Conservation (phyloP, 2,329 filamentous ascomycete genomes). For the Colletotrichum somersetense region DNA sequence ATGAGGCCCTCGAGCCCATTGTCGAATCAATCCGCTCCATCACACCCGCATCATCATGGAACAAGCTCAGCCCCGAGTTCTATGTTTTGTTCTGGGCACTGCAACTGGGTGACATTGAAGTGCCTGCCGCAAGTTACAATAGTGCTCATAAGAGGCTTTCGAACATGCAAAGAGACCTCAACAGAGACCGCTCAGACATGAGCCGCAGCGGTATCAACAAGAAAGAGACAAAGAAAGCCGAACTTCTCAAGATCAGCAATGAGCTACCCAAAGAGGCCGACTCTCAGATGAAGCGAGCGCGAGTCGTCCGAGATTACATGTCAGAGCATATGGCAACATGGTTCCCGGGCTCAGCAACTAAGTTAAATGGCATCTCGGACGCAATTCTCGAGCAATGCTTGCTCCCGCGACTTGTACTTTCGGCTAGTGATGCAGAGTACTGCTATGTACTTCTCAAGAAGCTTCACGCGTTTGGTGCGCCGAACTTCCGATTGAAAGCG, state of each 20-base stretch:
- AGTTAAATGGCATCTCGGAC: slow-evolving; percentile 77
- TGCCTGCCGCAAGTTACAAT: slow-evolving; percentile 82
- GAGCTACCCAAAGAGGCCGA: slow-evolving; percentile 77
- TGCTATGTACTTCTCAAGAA: slow-evolving; percentile 88
- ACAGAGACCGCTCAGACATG: slow-evolving; percentile 79
- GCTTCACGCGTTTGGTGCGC: slow-evolving; percentile 85
- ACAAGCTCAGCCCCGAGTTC: slow-evolving; percentile 81
- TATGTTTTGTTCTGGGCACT: slow-evolving; percentile 95
- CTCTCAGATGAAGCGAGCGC: slow-evolving; percentile 73
- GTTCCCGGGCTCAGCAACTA: slow-evolving; percentile 76
- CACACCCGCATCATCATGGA: slow-evolving; percentile 74
- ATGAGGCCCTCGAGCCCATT: slow-evolving; percentile 80
- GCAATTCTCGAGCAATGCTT: slow-evolving; percentile 90
- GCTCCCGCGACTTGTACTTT: slow-evolving; percentile 87
- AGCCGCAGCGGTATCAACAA: slow-evolving; percentile 73
- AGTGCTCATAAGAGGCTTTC: slow-evolving; percentile 78
- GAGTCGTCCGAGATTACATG: slow-evolving; percentile 77
- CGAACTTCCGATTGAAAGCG: slow-evolving; percentile 87
- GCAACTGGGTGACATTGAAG: slow-evolving; percentile 82
- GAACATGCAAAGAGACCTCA: slow-evolving; percentile 74
- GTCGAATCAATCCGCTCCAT: slow-evolving; percentile 75
- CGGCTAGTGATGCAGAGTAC: slow-evolving; percentile 89
- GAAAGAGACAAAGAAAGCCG: slow-evolving; percentile 78
- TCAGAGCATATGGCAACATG: slow-evolving; percentile 82
- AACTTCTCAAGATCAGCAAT: slow-evolving; percentile 76